Base-by-base conservation (phyloP, 2,329 filamentous ascomycete genomes). In the Didymella sp. region DNA sequence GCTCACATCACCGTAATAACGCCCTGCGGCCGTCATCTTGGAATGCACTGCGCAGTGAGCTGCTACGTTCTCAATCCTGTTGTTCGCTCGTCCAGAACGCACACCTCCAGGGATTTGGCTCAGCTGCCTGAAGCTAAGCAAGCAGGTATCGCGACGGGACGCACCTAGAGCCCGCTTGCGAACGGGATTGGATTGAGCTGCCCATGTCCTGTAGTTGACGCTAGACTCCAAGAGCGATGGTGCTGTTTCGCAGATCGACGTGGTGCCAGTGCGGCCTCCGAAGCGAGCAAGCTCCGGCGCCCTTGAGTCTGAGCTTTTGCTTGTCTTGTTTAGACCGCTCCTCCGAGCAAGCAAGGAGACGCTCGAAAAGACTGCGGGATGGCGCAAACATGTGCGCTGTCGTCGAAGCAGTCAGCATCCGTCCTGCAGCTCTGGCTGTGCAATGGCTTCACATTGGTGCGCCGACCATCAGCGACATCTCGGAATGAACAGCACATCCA, bases 191-290 rank as follows among this genome's bases (percentile, higher is more conserved):
- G 54, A 40, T 49, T 48, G 38, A 57, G 48, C 30, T 33, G 43
- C 38, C 47, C 54, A 25, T 57, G 48, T 52, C 54, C 40, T 37
- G 25, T 40, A 44, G 45, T 33, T 22, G 24, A 45, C 55, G 56
- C 70, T 48, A 67, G 60, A 27, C 67, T 59, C 35, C 7, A 61
- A 56, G 51, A 22, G 61, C 47, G 25, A 54, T 62, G 60, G 66
- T 49, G 42, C 38, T 38, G 58, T 44, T 64, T 64, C 57, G 55
- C 59, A 58, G 64, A 66, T 68, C 66, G 65, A 68, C 63, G 57
- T 59, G 61, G 66, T 72, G 65, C 68, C 68, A 71, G 68, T 68
- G 67, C 67, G 54, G 48, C 61, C 56, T 47, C 60, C 61, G 44
- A 58, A 63, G 59, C 64, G 54, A 56, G 43, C 43, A 51, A 50